Conservation (phyloP, 2,329 filamentous ascomycete species). For the Fusarium falciforme region DNA sequence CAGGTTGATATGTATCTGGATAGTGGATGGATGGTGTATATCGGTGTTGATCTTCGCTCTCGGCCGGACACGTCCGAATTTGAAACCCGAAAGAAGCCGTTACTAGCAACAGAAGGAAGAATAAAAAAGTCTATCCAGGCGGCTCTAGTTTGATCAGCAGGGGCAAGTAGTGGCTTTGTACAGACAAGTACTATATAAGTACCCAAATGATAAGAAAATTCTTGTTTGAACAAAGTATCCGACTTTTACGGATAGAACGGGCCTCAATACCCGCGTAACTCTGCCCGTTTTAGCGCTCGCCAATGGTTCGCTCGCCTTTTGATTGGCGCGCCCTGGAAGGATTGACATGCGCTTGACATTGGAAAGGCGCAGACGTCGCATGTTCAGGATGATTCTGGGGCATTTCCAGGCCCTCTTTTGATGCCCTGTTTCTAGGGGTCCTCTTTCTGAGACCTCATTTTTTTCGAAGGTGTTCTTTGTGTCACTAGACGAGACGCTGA, state of each 20-base stretch:
- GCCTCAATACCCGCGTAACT: neutral
- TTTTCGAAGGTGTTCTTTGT: neutral
- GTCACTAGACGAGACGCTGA: neutral
- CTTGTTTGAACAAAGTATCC: neutral
- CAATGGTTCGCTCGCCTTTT: neutral
- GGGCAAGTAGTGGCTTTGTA: neutral
- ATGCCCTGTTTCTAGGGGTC: neutral
- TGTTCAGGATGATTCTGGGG: neutral
- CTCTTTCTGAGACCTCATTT: neutral
- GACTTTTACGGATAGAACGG: neutral
- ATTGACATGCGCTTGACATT: slow-evolving; percentile 8
- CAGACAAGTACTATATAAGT: neutral
- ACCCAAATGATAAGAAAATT: neutral
- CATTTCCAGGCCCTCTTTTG: neutral
- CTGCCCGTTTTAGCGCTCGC: slow-evolving; percentile 3
- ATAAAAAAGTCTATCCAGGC: neutral
- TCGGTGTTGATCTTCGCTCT: neutral
- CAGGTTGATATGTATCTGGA: neutral
- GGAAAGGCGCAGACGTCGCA: slow-evolving; percentile 6
- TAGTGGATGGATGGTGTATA: neutral
- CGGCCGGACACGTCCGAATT: neutral
- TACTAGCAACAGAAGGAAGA: neutral
- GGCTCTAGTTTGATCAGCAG: neutral
- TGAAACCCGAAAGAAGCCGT: neutral
- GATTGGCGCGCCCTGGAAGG: neutral